Base-by-base conservation (phyloP, 306 rosid species). In the Astragalus membranaceus region DNA sequence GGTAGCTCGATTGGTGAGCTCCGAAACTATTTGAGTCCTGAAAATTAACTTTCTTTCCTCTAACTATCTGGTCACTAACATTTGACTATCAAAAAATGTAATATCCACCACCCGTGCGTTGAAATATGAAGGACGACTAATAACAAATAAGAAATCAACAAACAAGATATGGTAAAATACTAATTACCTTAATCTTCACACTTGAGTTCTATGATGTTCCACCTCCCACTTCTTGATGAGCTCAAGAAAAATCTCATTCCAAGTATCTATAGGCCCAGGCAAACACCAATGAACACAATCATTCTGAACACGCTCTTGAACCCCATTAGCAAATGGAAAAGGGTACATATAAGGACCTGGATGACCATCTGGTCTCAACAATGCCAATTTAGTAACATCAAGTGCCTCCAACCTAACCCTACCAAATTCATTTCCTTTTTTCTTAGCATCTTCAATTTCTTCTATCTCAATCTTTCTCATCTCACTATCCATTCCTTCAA, bases 221-320 rank as follows among this genome's bases (percentile, higher is more conserved):
- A 74, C 78, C 77, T 39, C 69, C 96, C 86, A 87, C 68, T 72
- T 90, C 85, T 79, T 88, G 74, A 88, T 43, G 0, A 84, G 16
- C 72, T 86, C 78, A 0, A 92, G 75, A 69, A 92, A 56, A 13
- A 92, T 86, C 63, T 86, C 93, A 88, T 92, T 92, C 98, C 98
- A 92, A 7, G 96, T 88, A 70, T 92, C 98, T 9, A 92, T 63
- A 54, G 98, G 85, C 10, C 98, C 98, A 0, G 98, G 97, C 79
- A 93, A 74, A 75, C 98, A 93, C 98, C 98, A 93, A 78, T 93
- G 98, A 48, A 90, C 93, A 79, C 98, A 93, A 61, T 93, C 97
- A 73, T 90, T 93, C 29, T 90, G 98, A 3, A 93, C 86, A 4
- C 76, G 83, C 33, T 90, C 96, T 32, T 33, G 50, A n/a, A 81